Evolutionary conservation across 1,284 basidiomycete species (phyloP), one percentile per base, ranked within the genome.

Genomic region (Amylostereum chailletii): DNA sequence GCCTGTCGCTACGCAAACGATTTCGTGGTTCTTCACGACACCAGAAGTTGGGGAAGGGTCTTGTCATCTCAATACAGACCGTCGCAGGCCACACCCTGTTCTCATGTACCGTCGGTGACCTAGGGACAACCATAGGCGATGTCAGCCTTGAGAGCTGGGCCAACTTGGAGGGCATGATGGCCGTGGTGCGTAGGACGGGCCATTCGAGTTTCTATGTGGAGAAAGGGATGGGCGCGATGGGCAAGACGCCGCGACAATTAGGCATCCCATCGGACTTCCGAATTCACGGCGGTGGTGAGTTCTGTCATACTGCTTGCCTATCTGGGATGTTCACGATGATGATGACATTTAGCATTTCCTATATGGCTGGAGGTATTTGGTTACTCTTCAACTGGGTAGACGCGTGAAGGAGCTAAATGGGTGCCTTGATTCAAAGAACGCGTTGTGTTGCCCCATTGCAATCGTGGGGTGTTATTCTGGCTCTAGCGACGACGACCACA

Each of bases 201-300:
- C 87, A 90, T 63, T 86, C 83, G 5, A 87, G 82, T 55, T 90
- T 75, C 61, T 90, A 90, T 62, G 82, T 90, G 10, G 86, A 90
- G 60, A 88, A 87, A 59, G 83, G 83, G 2, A 86, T 88, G 77
- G 77, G 76, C 47, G 86, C 86, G 3, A 80, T 86, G 77, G 83
- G 82, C n/a, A 86, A 85, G 65, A 78, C 78, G 2, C 72, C 82
- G 33, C 79, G 79, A 54, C 80, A 87, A 57, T 70, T 85, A 65
- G 84, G 82, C 4, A 69, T 84, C 34, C 75, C 81, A 50, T 73
- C 71, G 26, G 83, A 87, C 52, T 72, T 75, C 55, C 66, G 75
- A 45, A 75, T 87, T 42, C 76, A 77, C 53, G 87, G 87, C 47
- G 87, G 87, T 68, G 87, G 86, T 89, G 55, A 65, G 79, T 70